Evolutionary conservation across 495 filamentous ascomycete species (phyloP).

Genomic region (Amphirosellinia nigrospora): DNA sequence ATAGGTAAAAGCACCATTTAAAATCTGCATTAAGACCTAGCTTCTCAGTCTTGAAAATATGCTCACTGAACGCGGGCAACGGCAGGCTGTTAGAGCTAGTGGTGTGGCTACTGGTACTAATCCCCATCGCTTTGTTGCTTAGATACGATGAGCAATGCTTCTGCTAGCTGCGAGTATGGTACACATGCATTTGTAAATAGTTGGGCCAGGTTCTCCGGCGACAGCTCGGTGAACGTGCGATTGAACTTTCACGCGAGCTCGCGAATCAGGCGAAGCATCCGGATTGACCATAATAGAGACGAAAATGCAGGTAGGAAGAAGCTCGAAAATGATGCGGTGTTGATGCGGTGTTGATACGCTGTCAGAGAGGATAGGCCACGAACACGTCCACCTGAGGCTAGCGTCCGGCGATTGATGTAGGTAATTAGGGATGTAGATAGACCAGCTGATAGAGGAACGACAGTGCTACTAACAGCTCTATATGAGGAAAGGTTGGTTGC

Average conservation of each 20-base stretch:
- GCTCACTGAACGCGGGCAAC: conserved; percentile 56
- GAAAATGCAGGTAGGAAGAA: too few species aligned
- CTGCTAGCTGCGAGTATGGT: neutral
- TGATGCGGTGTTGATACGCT: too few species aligned
- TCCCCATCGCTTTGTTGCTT: conserved; percentile 55
- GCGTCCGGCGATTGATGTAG: too few species aligned
- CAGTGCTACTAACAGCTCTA: too few species aligned
- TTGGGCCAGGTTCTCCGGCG: conserved; percentile 31
- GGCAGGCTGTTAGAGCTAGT: conserved; percentile 27
- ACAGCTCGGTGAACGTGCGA: conserved; percentile 33
- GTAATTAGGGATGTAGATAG: too few species aligned
- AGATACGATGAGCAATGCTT: conserved; percentile 23
- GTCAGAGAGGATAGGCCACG: too few species aligned
- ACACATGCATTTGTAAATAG: conserved; percentile 39
- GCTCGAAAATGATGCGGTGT: too few species aligned
- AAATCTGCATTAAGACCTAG: conserved; percentile 52
- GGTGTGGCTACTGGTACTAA: conserved; percentile 34
- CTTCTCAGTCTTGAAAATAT: conserved; percentile 66
- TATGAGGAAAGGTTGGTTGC: too few species aligned
- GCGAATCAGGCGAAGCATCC: conserved; percentile 29
- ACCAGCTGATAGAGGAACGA: too few species aligned
- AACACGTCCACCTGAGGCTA: too few species aligned
- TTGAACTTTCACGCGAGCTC: conserved; percentile 32
- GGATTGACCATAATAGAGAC: conserved; percentile 55
- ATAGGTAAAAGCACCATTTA: neutral